Percentiles rank a stretch among this genome's conserved stretches.
Conservation (phyloP, 345 rosid genomes). For the Barbarea vulgaris region DNA sequence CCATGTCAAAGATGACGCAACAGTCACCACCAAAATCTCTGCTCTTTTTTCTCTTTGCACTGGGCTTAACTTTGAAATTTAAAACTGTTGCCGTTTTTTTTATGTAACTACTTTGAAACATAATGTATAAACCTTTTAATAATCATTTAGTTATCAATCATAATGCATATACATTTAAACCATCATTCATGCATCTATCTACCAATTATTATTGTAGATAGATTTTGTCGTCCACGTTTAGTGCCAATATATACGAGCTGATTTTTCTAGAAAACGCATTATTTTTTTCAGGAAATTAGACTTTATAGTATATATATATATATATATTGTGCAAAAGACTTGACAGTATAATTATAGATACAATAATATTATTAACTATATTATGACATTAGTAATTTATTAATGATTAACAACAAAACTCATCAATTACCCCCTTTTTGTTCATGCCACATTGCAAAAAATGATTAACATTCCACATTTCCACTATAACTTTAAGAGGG, state of each 20-base stretch:
- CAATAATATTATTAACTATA: neutral
- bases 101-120: constrained; percentile 23
- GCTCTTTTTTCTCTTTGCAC: neutral
- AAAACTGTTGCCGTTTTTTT: neutral
- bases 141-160: neutral
- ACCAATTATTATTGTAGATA: constrained; percentile 14
- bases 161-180: neutral
- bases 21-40: constrained; percentile 34
- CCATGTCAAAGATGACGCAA: constrained; percentile 43
- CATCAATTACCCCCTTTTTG: constrained; percentile 17
- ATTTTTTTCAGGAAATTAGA: neutral
- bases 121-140: neutral
- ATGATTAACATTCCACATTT: constrained; percentile 37
- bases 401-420: constrained; percentile 2
- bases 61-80: neutral
- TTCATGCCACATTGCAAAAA: constrained; percentile 11
- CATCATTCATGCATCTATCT: constrained; percentile 18
- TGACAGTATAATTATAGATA: neutral
- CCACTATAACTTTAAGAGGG: neutral
- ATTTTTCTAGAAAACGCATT: constrained; percentile 21
- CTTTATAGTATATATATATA: neutral
- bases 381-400: neutral
- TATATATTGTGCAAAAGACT: neutral
- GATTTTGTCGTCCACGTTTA: constrained; percentile 22
- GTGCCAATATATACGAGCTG: constrained; percentile 20